These are phyloP conservation scores for Phytopythium helicoides DNA, from an alignment of 352 stramenopile genomes.

Conservation along the genomic window DNA sequence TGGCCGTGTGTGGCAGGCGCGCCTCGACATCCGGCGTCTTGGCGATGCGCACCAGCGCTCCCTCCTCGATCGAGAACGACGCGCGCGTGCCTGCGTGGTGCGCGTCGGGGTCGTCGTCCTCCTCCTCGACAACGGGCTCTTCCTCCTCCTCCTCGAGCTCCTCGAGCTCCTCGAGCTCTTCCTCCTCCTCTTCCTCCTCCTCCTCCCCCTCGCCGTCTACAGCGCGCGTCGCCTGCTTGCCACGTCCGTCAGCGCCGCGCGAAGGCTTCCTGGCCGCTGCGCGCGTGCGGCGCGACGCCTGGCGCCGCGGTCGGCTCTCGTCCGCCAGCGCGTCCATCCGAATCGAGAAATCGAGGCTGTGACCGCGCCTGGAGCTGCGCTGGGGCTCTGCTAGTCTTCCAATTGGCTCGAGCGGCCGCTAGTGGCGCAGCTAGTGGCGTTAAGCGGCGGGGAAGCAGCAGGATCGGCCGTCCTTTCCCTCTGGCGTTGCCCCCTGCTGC, in stretches of 20 bases:
- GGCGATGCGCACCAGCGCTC: constrained; percentile 65
- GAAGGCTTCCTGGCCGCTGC: constrained; percentile 31
- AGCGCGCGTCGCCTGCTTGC: constrained; percentile 28
- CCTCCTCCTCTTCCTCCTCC: constrained; percentile 55
- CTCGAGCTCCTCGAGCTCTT: constrained; percentile 23
- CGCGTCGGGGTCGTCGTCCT: constrained; percentile 22
- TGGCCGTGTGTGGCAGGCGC: constrained; percentile 74
- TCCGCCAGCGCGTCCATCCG: constrained; percentile 7
- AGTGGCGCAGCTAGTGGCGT: too few species aligned
- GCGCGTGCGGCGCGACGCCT: constrained; percentile 39
- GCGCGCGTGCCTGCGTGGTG: constrained; percentile 12
- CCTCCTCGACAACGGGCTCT: constrained; percentile 12
- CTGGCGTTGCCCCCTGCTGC: too few species aligned
- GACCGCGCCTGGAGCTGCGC: neutral
- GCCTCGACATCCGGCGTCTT: constrained; percentile 81
- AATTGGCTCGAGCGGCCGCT: too few species aligned
- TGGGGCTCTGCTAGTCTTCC: too few species aligned
- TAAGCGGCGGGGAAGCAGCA: too few species aligned
- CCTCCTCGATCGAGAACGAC: constrained; percentile 52
- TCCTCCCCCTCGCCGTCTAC: constrained; percentile 57
- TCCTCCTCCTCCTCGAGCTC: constrained; percentile 45
- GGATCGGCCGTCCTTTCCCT: too few species aligned
- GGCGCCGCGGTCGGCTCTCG: constrained; percentile 23
- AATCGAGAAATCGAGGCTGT: neutral
- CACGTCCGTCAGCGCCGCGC: constrained; percentile 8